These are phyloP conservation scores for Pythium vanterpoolii DNA, from an alignment of 352 stramenopile species.

Conservation along the genomic window DNA sequence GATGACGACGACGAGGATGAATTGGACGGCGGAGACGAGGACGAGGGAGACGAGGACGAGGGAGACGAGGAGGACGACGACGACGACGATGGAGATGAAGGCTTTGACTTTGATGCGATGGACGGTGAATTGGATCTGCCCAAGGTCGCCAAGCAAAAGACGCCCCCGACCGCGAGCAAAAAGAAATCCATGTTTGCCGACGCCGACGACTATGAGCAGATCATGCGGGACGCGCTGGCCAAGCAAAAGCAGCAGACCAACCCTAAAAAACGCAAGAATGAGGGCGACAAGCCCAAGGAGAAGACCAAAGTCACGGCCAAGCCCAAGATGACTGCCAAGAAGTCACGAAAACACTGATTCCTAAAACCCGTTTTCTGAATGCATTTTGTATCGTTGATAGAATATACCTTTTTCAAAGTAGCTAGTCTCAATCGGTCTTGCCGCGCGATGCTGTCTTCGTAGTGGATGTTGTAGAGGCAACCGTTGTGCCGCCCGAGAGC, in stretches of 20 bases:
- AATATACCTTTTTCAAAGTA: background rate
- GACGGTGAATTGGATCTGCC: conserved; percentile 31
- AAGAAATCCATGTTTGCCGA: conserved; percentile 72
- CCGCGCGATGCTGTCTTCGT: conserved; percentile 25
- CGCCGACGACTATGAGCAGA: conserved; percentile 72
- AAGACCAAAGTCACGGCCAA: background rate
- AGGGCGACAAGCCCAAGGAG: background rate
- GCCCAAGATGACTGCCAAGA: no score
- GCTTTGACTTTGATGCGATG: conserved; percentile 47
- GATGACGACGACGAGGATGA: conserved; percentile 33
- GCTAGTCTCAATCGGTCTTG: conserved; percentile 52
- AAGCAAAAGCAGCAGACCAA: conserved; percentile 36
- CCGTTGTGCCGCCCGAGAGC: background rate
- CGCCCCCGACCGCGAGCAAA: conserved; percentile 40
- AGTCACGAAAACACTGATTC: conserved; percentile 22
- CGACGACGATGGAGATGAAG: conserved; percentile 17
- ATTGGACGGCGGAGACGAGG: conserved; percentile 14
- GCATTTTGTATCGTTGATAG: conserved; percentile 2
- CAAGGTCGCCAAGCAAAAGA: conserved; percentile 57
- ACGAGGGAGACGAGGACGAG: conserved; percentile 20
- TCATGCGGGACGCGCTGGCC: conserved; percentile 60
- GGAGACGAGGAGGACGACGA: conserved; percentile 14
- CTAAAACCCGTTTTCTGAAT: background rate
- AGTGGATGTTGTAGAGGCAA: background rate
- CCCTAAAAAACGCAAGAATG: conserved; percentile 41